Percentiles rank a stretch among this genome's conserved stretches.
Conservation (phyloP, 129 eudicot genomes). For the Chrysanthemum seticuspe region DNA sequence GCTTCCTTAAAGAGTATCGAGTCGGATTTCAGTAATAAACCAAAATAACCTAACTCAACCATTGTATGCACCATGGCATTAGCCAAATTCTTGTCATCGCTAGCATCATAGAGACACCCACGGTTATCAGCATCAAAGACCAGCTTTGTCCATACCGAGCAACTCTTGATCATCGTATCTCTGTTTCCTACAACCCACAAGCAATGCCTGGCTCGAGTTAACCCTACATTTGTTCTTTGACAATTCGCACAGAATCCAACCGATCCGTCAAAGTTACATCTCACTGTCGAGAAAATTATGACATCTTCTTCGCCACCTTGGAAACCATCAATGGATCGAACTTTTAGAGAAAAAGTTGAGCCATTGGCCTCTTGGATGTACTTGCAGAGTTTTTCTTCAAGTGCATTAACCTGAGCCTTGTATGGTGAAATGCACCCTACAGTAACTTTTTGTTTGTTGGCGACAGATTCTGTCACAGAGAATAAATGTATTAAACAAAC, state of each 20-base stretch:
- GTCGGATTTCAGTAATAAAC: slow-evolving; percentile 9
- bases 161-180: slow-evolving; percentile 50
- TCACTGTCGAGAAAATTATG: slow-evolving; percentile 62
- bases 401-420: slow-evolving; percentile 42
- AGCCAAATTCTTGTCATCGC: slow-evolving; percentile 46
- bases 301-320: slow-evolving; percentile 80
- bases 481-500: background rate
- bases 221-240: slow-evolving; percentile 65
- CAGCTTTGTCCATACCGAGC: slow-evolving; percentile 56
- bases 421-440: slow-evolving; percentile 39
- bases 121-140: slow-evolving; percentile 58
- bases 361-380: slow-evolving; percentile 23
- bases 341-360: slow-evolving; percentile 39
- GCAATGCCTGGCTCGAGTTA: slow-evolving; percentile 76
- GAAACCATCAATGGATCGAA: slow-evolving; percentile 68
- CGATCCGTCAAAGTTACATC: slow-evolving; percentile 49
- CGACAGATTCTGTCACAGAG: slow-evolving; percentile 29
- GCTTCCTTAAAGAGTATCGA: slow-evolving; percentile 35
- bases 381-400: slow-evolving; percentile 38
- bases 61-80: slow-evolving; percentile 35
- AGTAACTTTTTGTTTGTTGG: slow-evolving; percentile 29
- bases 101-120: slow-evolving; percentile 48
- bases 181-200: slow-evolving; percentile 70
- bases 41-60: slow-evolving; percentile 32
- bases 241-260: slow-evolving; percentile 56